Conservation (phyloP, 768 basidiomycete species). For the Trametopsis cervina region DNA sequence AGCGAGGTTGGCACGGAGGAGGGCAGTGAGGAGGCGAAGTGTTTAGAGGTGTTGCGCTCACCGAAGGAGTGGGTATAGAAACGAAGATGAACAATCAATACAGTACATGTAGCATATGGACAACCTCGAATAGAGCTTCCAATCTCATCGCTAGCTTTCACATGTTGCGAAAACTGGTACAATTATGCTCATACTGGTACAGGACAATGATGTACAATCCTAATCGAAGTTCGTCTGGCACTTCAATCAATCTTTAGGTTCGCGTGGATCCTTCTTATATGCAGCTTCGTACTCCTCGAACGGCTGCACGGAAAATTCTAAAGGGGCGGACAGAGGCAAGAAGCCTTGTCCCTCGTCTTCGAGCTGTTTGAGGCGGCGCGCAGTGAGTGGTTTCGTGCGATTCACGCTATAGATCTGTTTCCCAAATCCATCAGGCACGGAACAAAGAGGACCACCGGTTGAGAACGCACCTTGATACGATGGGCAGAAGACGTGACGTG, state of each 20-base stretch:
- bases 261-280: conserved; percentile 9
- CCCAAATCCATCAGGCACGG: not conserved
- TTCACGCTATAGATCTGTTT: conserved; percentile 42
- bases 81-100: not conserved
- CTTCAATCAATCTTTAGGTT: conserved; percentile 7
- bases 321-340: conserved; percentile 35
- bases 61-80: conserved; percentile 40
- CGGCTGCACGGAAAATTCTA: conserved; percentile 24
- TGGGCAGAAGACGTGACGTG: conserved; percentile 49
- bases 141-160: no score
- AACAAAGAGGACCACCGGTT: not conserved
- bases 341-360: conserved; percentile 32
- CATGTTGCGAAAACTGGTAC: not conserved
- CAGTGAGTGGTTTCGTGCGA: conserved; percentile 33
- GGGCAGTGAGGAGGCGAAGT: conserved; percentile 42
- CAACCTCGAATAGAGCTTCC: no score
- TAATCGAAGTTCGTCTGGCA: not conserved
- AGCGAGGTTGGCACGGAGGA: conserved; percentile 44
- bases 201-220: not conserved
- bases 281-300: conserved; percentile 11
- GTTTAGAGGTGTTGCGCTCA: conserved; percentile 42
- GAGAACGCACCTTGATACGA: conserved; percentile 36
- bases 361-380: conserved; percentile 34
- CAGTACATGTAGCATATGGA: not conserved
- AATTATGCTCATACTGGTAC: not conserved